Percentiles rank a stretch among this genome's conserved stretches.
phyloP scores from a whole-genome alignment of 306 rosid genomes.

The cucumber (Cucumis sativus) region Cucumber_9930_V3 NC_026659.2:19916001-19916500 shows the following conservation, averaged over 20 bases:
- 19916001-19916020: conserved; percentile 92
- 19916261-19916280: background rate
- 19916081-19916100: background rate
- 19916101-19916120: background rate
- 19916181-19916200: conserved; percentile 83
- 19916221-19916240: conserved; percentile 36
- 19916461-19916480: background rate
- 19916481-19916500: background rate
- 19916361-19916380: conserved; percentile 97
- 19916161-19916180: conserved; percentile 80
- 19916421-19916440: conserved; percentile 87
- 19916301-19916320: background rate
- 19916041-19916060: background rate
- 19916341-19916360: conserved; percentile 56
- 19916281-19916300: background rate
- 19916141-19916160: conserved; percentile 68
- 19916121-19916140: conserved; percentile 55
- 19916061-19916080: too few relatives aligned
- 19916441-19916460: conserved; percentile 47
- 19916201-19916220: conserved; percentile 46
- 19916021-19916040: background rate
- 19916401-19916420: conserved; percentile 85
- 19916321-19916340: background rate
- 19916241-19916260: conserved; percentile 86
- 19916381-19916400: conserved; percentile 94